Percentiles rank a stretch among this genome's conserved stretches.
Conservation (phyloP, 495 filamentous ascomycete species). For the Rostrohypoxylon terebratum region DNA sequence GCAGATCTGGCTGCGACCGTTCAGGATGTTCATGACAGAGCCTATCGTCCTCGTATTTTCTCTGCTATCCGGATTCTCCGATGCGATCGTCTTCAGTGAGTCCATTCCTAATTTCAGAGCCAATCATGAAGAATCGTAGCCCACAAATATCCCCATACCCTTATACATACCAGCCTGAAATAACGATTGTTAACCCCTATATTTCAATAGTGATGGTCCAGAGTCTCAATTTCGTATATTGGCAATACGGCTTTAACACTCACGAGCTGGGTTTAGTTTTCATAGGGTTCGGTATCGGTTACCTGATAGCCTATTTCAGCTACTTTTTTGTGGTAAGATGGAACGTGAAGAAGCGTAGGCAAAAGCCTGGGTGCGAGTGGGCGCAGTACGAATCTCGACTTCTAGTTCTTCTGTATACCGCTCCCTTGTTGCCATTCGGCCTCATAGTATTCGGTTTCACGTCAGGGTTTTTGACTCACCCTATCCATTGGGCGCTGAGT, state of each 20-base stretch:
- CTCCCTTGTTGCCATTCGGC: slow-evolving; percentile 68
- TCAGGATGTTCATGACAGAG: slow-evolving; percentile 71
- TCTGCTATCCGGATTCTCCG: slow-evolving; percentile 70
- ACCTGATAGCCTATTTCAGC: slow-evolving; percentile 67
- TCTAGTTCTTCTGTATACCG: slow-evolving; percentile 68
- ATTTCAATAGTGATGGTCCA: slow-evolving; percentile 66
- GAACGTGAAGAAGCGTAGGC: slow-evolving; percentile 60
- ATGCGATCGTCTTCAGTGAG: slow-evolving; percentile 68
- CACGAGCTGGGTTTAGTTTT: slow-evolving; percentile 66
- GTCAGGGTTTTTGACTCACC: slow-evolving; percentile 69
- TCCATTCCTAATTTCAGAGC: background rate
- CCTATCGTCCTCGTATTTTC: slow-evolving; percentile 71
- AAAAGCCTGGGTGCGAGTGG: slow-evolving; percentile 64
- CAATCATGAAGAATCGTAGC: background rate
- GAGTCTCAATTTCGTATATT: slow-evolving; percentile 68
- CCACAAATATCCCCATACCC: background rate
- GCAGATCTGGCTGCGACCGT: slow-evolving; percentile 68
- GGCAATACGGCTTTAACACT: slow-evolving; percentile 67
- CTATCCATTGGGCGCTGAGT: slow-evolving; percentile 74
- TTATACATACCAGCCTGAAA: background rate
- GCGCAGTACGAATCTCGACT: slow-evolving; percentile 72
- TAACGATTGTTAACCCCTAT: slow-evolving; percentile 1
- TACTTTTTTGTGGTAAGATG: slow-evolving; percentile 66
- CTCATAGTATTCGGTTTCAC: slow-evolving; percentile 71
- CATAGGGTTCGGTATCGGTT: slow-evolving; percentile 69